Evolutionary conservation across 371 early-diverging fungal genomes (phyloP), one percentile per base, ranked within the genome.

Genomic region (Mortierella sp.): DNA sequence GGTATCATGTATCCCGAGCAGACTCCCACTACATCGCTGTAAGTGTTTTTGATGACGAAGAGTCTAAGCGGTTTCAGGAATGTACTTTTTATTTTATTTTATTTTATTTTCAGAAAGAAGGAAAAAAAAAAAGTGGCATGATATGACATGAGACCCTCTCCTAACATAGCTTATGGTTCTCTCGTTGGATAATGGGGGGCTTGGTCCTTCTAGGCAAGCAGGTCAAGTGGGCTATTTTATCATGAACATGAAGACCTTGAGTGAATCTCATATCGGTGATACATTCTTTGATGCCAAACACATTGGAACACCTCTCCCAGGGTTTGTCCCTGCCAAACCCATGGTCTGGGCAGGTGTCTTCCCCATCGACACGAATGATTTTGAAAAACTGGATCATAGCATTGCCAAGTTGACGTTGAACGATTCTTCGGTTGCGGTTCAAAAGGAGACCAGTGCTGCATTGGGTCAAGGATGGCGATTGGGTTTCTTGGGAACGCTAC

Each of bases 391-490:
- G 62, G 90, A 95, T 57, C 97, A 98, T 50, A 93, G 98, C 15
- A 90, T 99, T 52, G 93, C 93, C 58, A 93, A 96, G 69, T 83
- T 98, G 29, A 96, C 96, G 0, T 82, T 99, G 25, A 99, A 97
- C 76, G 99, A 99, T 84, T 92, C 97, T 0, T 94, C 95, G 62
- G 98, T 99, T 6, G 82, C 87, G 51, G 92, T 98, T 1, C 90
- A 93, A 60, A 92, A 93, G 70, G 98, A 98, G 72, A 96, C 96
- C 7, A 90, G 92, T 74, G 85, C 83, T 53, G 94, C 97, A 16
- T 70, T 99, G 18, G 99, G 99, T 1, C 98, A 97, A 84, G 99
- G 99, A 2, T 99, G 96, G 91, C 89, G 99, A 23, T 85, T 99
- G 21, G 99, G 99, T 1, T 99, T 99, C 66, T 72, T 98, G 68